phyloP scores from a whole-genome alignment of 345 rosid species.

The Salix purpurea region DNA sequence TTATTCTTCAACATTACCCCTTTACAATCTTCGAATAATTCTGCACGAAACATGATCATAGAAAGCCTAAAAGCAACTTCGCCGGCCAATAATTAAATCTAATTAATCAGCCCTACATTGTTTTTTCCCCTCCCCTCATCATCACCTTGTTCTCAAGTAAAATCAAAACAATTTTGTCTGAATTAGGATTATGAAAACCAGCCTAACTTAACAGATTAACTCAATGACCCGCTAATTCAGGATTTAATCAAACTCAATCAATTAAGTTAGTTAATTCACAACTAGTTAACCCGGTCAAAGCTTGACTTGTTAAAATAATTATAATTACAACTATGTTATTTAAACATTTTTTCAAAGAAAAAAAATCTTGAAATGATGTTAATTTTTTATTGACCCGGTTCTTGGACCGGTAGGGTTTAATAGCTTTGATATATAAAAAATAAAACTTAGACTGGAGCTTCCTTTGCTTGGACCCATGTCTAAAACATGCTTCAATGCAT shows the following conservation, averaged over 20 bases:
- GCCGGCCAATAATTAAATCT: not conserved
- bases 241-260: too few species aligned
- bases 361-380: too few species aligned
- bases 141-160: not conserved
- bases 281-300: too few species aligned
- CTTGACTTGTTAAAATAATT: too few species aligned
- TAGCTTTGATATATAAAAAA: not conserved
- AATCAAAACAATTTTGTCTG: not conserved
- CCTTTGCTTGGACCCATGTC: constrained; percentile 4
- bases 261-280: accelerated
- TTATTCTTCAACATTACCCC: not conserved
- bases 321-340: too few species aligned
- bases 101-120: not conserved
- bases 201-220: too few species aligned
- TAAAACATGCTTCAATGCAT: constrained; percentile 7
- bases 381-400: too few species aligned
- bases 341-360: too few species aligned
- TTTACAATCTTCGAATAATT: not conserved
- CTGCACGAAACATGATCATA: not conserved
- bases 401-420: too few species aligned
- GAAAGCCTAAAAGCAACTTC: not conserved
- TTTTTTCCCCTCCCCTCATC: not conserved
- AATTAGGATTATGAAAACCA: too few species aligned
- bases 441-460: constrained; percentile 2
- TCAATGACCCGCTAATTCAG: too few species aligned